These are phyloP conservation scores for Cystobasidium slooffiae DNA, from an alignment of 1,284 basidiomycete genomes.

Conservation along the genomic window DNA sequence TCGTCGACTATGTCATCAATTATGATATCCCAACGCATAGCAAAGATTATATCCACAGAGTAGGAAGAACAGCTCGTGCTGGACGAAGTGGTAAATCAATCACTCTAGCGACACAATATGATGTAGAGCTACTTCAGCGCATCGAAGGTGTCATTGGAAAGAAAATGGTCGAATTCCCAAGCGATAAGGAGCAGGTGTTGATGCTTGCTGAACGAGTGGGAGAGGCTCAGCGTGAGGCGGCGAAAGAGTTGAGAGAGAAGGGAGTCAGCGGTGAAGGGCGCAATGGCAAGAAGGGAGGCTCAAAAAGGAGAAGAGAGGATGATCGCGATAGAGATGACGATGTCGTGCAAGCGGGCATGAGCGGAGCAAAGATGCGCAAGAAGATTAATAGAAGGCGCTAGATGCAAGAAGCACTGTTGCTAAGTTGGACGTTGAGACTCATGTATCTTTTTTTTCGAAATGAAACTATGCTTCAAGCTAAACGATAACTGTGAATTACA, in stretches of 20 bases:
- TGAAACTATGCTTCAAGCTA: not conserved
- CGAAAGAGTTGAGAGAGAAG: slow-evolving; percentile 67
- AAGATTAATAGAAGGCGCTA: slow-evolving; percentile 23
- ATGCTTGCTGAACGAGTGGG: slow-evolving; percentile 86
- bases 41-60: slow-evolving; percentile 98
- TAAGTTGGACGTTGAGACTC: not conserved
- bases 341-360: slow-evolving; percentile 18
- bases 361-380: slow-evolving; percentile 22
- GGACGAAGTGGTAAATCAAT: slow-evolving; percentile 94
- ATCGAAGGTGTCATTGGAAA: slow-evolving; percentile 91
- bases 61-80: slow-evolving; percentile 95
- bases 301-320: slow-evolving; percentile 70
- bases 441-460: not conserved
- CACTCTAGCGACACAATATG: slow-evolving; percentile 96
- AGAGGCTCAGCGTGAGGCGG: slow-evolving; percentile 82
- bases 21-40: slow-evolving; percentile 98
- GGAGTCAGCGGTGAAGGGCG: slow-evolving; percentile 55
- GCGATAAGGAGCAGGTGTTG: slow-evolving; percentile 87
- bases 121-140: slow-evolving; percentile 93
- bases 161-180: slow-evolving; percentile 88
- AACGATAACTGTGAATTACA: too few relatives aligned
- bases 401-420: not conserved
- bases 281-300: slow-evolving; percentile 63
- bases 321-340: slow-evolving; percentile 76
- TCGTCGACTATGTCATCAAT: slow-evolving; percentile 96